Percentiles rank a stretch among this genome's conserved stretches.
These are phyloP conservation scores for Exophiala spinifera DNA, from an alignment of 2,329 filamentous ascomycete species.

Conservation along the genomic window DNA sequence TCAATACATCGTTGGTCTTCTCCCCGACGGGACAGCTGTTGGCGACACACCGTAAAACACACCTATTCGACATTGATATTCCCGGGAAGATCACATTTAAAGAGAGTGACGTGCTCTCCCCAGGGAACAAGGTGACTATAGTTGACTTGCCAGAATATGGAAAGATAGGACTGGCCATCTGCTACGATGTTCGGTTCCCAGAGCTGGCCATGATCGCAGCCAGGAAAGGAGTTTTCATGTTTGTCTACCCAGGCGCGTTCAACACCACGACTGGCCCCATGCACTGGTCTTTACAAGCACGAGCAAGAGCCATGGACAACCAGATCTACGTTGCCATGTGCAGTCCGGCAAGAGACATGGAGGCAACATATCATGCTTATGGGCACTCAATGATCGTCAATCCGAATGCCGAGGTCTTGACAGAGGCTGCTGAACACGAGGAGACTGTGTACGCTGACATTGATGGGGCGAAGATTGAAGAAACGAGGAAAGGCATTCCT, in stretches of 20 bases:
- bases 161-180: slow-evolving; percentile 83
- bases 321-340: slow-evolving; percentile 92
- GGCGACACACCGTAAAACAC: slow-evolving; percentile 87
- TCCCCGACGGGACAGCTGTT: slow-evolving; percentile 72
- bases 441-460: slow-evolving; percentile 72
- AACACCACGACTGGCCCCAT: slow-evolving; percentile 88
- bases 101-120: slow-evolving; percentile 83
- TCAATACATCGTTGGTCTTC: slow-evolving; percentile 89
- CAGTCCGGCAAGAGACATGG: slow-evolving; percentile 78
- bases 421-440: slow-evolving; percentile 74
- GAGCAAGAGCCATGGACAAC: slow-evolving; percentile 85
- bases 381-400: slow-evolving; percentile 88
- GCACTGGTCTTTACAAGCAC: slow-evolving; percentile 83
- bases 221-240: slow-evolving; percentile 77
- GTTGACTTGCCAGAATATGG: slow-evolving; percentile 87
- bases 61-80: slow-evolving; percentile 97
- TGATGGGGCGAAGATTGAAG: slow-evolving; percentile 64
- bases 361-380: slow-evolving; percentile 80
- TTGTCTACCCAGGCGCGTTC: slow-evolving; percentile 95
- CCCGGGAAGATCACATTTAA: slow-evolving; percentile 89
- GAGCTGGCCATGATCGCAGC: slow-evolving; percentile 89
- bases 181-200: slow-evolving; percentile 96
- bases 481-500: slow-evolving; percentile 78
- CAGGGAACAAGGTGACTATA: slow-evolving; percentile 80
- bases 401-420: slow-evolving; percentile 79